Evolutionary conservation across 140 eudicot species (phyloP).

Genomic region (Anethum foeniculum): DNA sequence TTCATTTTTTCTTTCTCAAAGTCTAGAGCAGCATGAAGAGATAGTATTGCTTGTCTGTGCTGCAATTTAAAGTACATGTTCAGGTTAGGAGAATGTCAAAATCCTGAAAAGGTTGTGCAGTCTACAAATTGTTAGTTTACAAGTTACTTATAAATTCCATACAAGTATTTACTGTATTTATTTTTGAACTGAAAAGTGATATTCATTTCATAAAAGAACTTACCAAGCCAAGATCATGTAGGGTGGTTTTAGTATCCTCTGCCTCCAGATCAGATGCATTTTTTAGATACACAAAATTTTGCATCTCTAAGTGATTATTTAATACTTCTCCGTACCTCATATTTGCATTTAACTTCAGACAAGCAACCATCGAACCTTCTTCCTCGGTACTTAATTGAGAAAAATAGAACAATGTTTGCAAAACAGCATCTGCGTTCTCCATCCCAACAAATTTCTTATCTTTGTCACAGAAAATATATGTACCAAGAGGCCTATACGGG

Average conservation of each 20-base stretch:
- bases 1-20: conserved; percentile 29
- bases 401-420: conserved; percentile 38
- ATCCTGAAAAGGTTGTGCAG: neutral
- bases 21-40: conserved; percentile 45
- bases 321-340: conserved; percentile 26
- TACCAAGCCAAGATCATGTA: conserved; percentile 19
- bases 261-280: conserved; percentile 1
- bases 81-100: neutral
- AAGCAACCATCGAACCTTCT: conserved; percentile 16
- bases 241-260: neutral
- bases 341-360: conserved; percentile 30
- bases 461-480: conserved; percentile 36
- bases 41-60: conserved; percentile 33
- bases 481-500: conserved; percentile 59
- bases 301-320: conserved; percentile 26
- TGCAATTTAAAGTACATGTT: conserved; percentile 5
- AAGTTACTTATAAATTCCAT: neutral
- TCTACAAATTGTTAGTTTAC: neutral
- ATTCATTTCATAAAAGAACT: neutral
- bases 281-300: conserved; percentile 26
- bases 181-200: neutral
- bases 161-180: neutral
- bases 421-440: conserved; percentile 44
- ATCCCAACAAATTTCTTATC: conserved; percentile 25
- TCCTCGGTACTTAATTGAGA: conserved; percentile 28